phyloP scores from a whole-genome alignment of 2,329 filamentous ascomycete species.

The Penicillium sp. region DNA sequence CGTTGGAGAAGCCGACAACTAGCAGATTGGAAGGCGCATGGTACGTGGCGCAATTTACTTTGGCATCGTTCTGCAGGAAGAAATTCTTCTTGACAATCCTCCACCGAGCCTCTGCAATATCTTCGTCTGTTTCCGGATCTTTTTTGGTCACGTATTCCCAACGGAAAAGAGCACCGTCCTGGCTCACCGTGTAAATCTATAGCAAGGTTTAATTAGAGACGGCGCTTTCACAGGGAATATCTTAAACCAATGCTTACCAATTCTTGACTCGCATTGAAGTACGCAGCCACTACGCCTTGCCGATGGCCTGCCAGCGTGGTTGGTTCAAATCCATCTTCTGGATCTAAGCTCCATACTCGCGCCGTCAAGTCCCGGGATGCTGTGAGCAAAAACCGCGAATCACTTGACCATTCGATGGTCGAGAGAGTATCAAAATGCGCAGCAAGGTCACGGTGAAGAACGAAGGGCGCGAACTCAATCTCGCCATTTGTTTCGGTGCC shows the following conservation, averaged over 20 bases:
- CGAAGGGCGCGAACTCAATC: constrained; percentile 91
- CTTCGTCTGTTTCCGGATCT: constrained; percentile 59
- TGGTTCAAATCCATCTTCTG: constrained; percentile 81
- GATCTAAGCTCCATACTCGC: constrained; percentile 88
- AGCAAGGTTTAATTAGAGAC: background rate
- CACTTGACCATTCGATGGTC: constrained; percentile 90
- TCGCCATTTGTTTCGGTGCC: constrained; percentile 75
- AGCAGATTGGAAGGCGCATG: constrained; percentile 84
- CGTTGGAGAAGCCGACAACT: constrained; percentile 95
- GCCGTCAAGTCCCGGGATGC: constrained; percentile 89
- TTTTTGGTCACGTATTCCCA: constrained; percentile 76
- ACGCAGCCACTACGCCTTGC: constrained; percentile 88
- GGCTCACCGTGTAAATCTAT: constrained; percentile 89
- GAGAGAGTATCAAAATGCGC: constrained; percentile 86
- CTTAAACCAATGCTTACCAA: constrained; percentile 48
- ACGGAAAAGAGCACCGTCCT: constrained; percentile 92
- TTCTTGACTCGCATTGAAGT: constrained; percentile 93
- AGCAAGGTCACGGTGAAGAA: constrained; percentile 78
- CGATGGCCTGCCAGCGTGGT: constrained; percentile 89
- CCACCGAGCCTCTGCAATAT: constrained; percentile 74
- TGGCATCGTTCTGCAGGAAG: constrained; percentile 86
- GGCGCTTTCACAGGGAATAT: background rate
- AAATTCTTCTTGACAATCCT: constrained; percentile 87
- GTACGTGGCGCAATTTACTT: constrained; percentile 85
- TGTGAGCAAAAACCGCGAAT: constrained; percentile 92